These are phyloP conservation scores for Xylaria sp. DNA, from an alignment of 2,329 filamentous ascomycete genomes.

Conservation along the genomic window DNA sequence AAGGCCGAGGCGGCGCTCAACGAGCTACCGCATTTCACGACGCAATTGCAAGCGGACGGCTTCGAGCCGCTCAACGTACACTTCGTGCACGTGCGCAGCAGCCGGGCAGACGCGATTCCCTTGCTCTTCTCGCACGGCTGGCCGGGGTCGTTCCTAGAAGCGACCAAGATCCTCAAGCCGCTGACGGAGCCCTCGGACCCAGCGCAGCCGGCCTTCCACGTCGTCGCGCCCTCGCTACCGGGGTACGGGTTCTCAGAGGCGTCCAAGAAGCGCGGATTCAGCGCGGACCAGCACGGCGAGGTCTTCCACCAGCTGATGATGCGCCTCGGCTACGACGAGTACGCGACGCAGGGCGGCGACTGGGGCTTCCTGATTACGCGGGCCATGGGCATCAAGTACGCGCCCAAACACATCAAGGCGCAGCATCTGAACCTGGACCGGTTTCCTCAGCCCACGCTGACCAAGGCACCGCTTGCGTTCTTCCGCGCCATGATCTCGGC, in stretches of 20 bases:
- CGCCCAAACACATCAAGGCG: constrained; percentile 37
- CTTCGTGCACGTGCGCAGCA: constrained; percentile 66
- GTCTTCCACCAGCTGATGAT: constrained; percentile 69
- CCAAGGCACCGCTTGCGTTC: constrained; percentile 18
- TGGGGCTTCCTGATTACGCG: constrained; percentile 70
- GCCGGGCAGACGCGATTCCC: constrained; percentile 55
- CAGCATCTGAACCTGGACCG: constrained; percentile 36
- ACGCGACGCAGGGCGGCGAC: constrained; percentile 71
- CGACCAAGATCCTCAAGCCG: constrained; percentile 63
- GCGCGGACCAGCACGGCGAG: constrained; percentile 67
- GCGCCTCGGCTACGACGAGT: constrained; percentile 67
- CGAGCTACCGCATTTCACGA: constrained; percentile 67
- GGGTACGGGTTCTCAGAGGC: constrained; percentile 57
- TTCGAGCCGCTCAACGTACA: constrained; percentile 71
- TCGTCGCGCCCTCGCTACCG: constrained; percentile 60
- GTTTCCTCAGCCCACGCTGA: constrained; percentile 30
- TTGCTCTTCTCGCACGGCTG: constrained; percentile 51
- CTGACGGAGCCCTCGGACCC: constrained; percentile 39
- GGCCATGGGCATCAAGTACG: constrained; percentile 57
- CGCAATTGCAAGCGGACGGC: constrained; percentile 63
- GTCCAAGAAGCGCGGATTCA: constrained; percentile 63
- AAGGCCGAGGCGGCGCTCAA: constrained; percentile 69
- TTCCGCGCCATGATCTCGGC: constrained; percentile 27
- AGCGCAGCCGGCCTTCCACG: constrained; percentile 55
- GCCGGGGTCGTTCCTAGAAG: constrained; percentile 71